Conservation (phyloP, 83 land plant genomes). For the Picea engelmannii region DNA sequence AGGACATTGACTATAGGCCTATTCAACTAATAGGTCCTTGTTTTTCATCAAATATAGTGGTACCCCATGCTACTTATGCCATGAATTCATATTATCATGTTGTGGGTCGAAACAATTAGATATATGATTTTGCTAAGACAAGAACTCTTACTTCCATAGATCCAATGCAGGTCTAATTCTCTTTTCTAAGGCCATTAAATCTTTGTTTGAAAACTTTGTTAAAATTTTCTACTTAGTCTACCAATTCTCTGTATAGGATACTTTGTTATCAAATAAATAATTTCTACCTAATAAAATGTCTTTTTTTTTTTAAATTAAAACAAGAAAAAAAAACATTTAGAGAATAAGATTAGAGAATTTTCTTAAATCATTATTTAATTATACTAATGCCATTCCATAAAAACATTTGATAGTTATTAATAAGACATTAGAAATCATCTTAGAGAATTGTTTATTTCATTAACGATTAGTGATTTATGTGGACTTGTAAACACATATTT, state of each 20-base stretch:
- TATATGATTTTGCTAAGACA: conserved; percentile 67
- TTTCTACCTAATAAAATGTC: background rate
- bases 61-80: conserved; percentile 71
- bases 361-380: background rate
- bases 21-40: conserved; percentile 69
- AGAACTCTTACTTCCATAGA: conserved; percentile 47
- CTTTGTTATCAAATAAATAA: background rate
- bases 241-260: background rate
- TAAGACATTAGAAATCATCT: background rate
- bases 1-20: conserved; percentile 57
- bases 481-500: too few relatives aligned
- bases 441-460: background rate
- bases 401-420: too few relatives aligned
- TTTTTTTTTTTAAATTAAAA: background rate
- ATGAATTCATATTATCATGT: conserved; percentile 67
- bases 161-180: conserved; percentile 34
- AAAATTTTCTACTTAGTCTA: background rate
- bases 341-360: background rate
- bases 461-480: too few relatives aligned
- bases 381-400: background rate
- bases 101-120: conserved; percentile 50
- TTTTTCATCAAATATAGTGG: conserved; percentile 54
- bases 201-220: background rate
- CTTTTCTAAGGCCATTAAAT: background rate
- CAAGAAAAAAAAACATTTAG: background rate